These are phyloP conservation scores for Neltuma alba DNA, from an alignment of 306 rosid genomes.

Conservation along the genomic window DNA sequence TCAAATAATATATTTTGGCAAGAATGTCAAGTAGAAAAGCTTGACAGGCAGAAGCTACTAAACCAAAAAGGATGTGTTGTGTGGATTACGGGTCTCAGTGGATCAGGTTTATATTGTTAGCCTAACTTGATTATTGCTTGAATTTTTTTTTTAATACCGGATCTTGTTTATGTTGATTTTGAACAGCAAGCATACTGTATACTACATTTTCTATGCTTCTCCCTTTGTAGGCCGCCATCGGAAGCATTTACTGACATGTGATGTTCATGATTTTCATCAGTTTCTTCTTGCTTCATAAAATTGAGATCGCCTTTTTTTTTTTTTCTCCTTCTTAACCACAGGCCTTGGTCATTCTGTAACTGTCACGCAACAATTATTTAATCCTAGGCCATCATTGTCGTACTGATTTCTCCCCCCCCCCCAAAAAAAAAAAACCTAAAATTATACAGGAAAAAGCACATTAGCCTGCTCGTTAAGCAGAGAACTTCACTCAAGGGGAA, in stretches of 20 bases:
- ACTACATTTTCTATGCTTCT: not conserved
- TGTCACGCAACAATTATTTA: not conserved
- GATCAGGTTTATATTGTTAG: conserved; percentile 64
- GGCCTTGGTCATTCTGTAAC: conserved; percentile 10
- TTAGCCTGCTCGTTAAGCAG: conserved; percentile 74
- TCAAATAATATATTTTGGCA: conserved; percentile 88
- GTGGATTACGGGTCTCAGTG: conserved; percentile 94
- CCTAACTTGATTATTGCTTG: conserved; percentile 12
- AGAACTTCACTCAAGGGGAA: conserved; percentile 66
- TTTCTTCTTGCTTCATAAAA: conserved; percentile 21
- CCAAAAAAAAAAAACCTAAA: too few relatives aligned
- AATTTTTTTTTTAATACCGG: not conserved
- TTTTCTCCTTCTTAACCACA: not conserved
- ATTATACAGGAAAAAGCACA: conserved; percentile 79
- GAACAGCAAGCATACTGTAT: not conserved
- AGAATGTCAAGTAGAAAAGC: conserved; percentile 71
- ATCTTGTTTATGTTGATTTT: not conserved
- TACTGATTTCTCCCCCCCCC: conserved; percentile 23
- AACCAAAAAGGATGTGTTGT: conserved; percentile 89
- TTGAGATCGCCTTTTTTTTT: conserved; percentile 12
- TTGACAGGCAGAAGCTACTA: conserved; percentile 81
- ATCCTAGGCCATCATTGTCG: not conserved
- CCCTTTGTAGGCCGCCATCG: conserved; percentile 1
- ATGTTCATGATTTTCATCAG: conserved; percentile 25
- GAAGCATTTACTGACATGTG: conserved; percentile 19